These are phyloP conservation scores for Macrophomina phaseolina DNA, from an alignment of 2,329 filamentous ascomycete species.

Conservation along the genomic window DNA sequence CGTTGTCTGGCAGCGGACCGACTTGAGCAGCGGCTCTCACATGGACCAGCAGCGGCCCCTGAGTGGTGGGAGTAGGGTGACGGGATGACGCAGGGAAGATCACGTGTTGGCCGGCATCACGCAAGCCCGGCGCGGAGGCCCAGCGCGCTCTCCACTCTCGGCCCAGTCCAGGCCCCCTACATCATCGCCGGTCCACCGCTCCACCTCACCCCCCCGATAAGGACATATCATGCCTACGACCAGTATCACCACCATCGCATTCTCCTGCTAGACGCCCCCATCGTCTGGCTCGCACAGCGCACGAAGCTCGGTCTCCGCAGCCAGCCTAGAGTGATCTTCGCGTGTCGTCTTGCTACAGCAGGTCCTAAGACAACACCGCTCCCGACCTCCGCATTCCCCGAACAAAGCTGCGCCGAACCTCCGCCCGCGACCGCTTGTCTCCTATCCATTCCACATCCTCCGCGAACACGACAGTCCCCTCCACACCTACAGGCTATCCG, in stretches of 20 bases:
- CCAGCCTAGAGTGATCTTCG: constrained; percentile 49
- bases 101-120: constrained; percentile 12
- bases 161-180: constrained; percentile 22
- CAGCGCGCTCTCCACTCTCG: constrained; percentile 8
- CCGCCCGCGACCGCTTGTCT: not conserved
- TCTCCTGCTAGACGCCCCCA: constrained; percentile 1
- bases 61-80: not conserved
- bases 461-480: constrained; percentile 5
- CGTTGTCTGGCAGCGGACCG: constrained; percentile 4
- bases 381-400: constrained; percentile 14
- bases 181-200: constrained; percentile 19
- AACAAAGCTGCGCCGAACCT: constrained; percentile 22
- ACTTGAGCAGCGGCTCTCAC: not conserved
- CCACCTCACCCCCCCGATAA: constrained; percentile 22
- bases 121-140: not conserved
- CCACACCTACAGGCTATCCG: constrained; percentile 22
- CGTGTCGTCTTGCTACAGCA: constrained; percentile 45
- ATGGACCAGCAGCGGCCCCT: constrained; percentile 7
- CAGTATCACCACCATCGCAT: constrained; percentile 6
- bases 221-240: constrained; percentile 15
- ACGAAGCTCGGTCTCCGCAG: constrained; percentile 46
- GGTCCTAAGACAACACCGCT: constrained; percentile 33
- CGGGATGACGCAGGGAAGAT: not conserved
- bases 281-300: constrained; percentile 40
- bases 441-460: not conserved